A percentile compares a stretch with the other conserved stretches of the same genome.
Conservation (phyloP, 352 stramenopile genomes). For the Proteromonas lacertae region DNA sequence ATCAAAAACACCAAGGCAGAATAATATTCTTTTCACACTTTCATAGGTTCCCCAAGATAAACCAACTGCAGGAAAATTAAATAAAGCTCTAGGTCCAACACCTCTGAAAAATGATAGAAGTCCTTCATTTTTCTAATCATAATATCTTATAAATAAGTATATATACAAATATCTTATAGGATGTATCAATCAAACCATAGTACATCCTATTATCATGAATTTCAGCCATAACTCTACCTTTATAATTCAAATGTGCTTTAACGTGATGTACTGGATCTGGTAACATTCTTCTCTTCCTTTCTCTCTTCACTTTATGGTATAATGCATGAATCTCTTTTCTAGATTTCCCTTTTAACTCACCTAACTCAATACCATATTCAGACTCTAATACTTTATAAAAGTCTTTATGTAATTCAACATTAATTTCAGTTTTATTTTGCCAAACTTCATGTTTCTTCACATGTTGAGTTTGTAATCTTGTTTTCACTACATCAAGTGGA, state of each 20-base stretch:
- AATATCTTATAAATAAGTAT: conserved; percentile 7
- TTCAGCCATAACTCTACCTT: background rate
- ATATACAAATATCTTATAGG: too few species aligned
- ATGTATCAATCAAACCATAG: background rate
- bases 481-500: conserved; percentile 93
- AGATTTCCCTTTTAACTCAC: too few species aligned
- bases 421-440: background rate
- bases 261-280: background rate
- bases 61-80: conserved; percentile 80
- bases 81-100: conserved; percentile 56
- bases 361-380: background rate
- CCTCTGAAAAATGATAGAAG: conserved; percentile 57
- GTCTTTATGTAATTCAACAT: background rate
- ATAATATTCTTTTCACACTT: too few species aligned
- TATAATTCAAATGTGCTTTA: background rate
- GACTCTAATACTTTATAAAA: background rate
- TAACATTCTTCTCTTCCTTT: background rate
- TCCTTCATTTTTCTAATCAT: conserved; percentile 60
- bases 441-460: background rate
- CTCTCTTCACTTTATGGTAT: too few species aligned
- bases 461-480: conserved; percentile 15
- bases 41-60: conserved; percentile 98
- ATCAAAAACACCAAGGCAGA: too few species aligned
- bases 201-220: background rate
- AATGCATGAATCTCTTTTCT: too few species aligned